Conservation (phyloP, 108 stramenopile genomes). For the Stephanodiscus triporus region DNA sequence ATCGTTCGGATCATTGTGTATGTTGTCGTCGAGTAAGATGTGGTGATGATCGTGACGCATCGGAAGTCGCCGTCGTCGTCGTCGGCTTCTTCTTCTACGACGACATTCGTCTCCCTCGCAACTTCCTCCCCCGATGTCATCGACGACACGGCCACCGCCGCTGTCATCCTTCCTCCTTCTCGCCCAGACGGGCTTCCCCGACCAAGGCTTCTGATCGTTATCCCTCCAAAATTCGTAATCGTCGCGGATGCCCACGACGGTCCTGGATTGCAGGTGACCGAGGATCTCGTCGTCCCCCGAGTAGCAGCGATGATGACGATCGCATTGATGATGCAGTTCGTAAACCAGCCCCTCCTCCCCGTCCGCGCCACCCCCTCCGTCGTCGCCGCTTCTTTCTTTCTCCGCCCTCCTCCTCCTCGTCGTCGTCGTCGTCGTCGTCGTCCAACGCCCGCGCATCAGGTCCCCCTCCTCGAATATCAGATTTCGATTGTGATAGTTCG, state of each 20-base stretch:
- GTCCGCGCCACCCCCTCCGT: neutral
- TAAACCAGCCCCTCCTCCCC: conserved; percentile 20
- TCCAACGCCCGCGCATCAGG: conserved; percentile 64
- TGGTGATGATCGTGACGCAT: conserved; percentile 62
- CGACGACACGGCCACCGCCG: neutral
- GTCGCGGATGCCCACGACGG: conserved; percentile 81
- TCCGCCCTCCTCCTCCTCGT: neutral
- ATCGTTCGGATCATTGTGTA: conserved; percentile 74
- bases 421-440: neutral
- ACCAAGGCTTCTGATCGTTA: conserved; percentile 63
- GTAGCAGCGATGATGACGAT: conserved; percentile 31
- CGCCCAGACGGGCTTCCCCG: conserved; percentile 90
- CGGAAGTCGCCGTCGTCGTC: neutral
- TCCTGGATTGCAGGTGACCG: conserved; percentile 48
- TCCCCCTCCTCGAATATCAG: conserved; percentile 49
- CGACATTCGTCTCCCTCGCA: neutral
- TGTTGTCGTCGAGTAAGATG: conserved; percentile 88
- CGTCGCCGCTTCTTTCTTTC: neutral
- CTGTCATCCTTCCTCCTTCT: conserved; percentile 67
- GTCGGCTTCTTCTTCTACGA: neutral
- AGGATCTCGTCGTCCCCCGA: conserved; percentile 73
- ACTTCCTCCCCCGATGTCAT: neutral
- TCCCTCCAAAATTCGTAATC: conserved; percentile 76
- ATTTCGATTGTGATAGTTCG: conserved; percentile 52
- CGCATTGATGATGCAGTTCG: conserved; percentile 11